Evolutionary conservation across 1,284 basidiomycete genomes (phyloP), one percentile per base, ranked within the genome.

Genomic region (Neolentinus lepideus): DNA sequence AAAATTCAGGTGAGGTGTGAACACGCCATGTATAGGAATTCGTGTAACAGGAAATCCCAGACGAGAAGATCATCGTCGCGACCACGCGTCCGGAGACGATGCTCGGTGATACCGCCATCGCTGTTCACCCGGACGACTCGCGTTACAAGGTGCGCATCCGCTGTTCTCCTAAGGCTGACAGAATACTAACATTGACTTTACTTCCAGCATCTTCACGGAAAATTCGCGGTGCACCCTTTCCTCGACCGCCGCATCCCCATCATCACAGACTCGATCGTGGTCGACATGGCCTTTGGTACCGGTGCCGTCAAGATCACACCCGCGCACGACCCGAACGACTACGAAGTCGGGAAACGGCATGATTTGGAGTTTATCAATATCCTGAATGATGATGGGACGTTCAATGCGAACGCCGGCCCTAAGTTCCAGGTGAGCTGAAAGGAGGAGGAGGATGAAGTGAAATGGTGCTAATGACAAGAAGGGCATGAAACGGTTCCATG

Each of bases 281-380:
- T 98, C 61, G 96, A 99, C 70, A 98, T 94, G 88, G 81, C 83
- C 38, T 98, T 99, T 63, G 97, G 97, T 55, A 99, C 97, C 25
- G 97, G 97, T 72, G 97, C 96, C 3, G 96, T 99, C 58, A 99
- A 99, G 77, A 99, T 99, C 68, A 99, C 97, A 0, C 97, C 97
- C n/a, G 97, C 96, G 0, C 97, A 99, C 69, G 97, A 99, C 70
- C 90, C 87, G 35, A 97, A 97, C 68, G 96, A 99, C 80, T 99
- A 97, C 71, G 94, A 96, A 64, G 94, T 96, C 62, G 97, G 94
- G 29, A 69, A 85, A 66, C 77, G 96, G 48, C 94, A 99, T 71
- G 84, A 89, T 11, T 79, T 99, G 47, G 87, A 92, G 57, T 97
- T 98, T 67, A 91, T 99, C 76, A 98, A 91, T 69, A 90, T 99